Conservation (phyloP, 352 stramenopile species). For the Phytophthora litchii region DNA sequence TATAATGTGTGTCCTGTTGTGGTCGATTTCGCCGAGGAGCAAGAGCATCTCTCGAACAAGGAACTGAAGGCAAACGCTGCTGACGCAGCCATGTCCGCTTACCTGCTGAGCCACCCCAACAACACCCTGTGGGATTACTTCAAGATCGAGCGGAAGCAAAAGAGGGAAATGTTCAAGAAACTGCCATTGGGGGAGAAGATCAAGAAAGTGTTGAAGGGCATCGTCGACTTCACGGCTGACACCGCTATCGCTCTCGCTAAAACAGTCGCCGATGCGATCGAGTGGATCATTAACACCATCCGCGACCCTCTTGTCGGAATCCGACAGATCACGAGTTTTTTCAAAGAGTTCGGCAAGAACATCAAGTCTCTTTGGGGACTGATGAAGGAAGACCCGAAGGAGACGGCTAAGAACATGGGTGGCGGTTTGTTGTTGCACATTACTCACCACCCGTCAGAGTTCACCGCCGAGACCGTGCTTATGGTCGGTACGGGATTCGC, state of each 20-base stretch:
- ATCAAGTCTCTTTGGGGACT: conserved; percentile 22
- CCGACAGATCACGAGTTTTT: conserved; percentile 16
- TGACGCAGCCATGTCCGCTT: conserved; percentile 28
- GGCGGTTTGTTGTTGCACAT: conserved; percentile 35
- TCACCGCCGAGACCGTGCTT: conserved; percentile 32
- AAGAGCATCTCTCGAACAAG: conserved; percentile 22
- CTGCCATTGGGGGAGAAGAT: conserved; percentile 9
- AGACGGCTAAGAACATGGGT: conserved; percentile 28
- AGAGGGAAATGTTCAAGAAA: conserved; percentile 18
- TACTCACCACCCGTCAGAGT: conserved; percentile 30
- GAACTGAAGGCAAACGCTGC: conserved; percentile 31
- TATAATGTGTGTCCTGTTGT: conserved; percentile 35
- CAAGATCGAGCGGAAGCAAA: conserved; percentile 29
- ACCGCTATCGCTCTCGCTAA: conserved; percentile 23
- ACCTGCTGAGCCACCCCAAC: conserved; percentile 32
- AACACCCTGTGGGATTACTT: conserved; percentile 38
- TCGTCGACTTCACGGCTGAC: conserved; percentile 23
- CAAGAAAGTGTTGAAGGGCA: conserved; percentile 15
- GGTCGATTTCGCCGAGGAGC: conserved; percentile 24
- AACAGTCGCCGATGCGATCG: conserved; percentile 20
- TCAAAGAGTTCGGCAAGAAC: conserved; percentile 24
- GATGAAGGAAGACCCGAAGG: conserved; percentile 30
- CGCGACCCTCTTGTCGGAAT: conserved; percentile 23
- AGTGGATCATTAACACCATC: conserved; percentile 30
- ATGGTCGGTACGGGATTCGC: conserved; percentile 22